These are phyloP conservation scores for Globisporangium carolinianum DNA, from an alignment of 352 stramenopile species.

Conservation along the genomic window DNA sequence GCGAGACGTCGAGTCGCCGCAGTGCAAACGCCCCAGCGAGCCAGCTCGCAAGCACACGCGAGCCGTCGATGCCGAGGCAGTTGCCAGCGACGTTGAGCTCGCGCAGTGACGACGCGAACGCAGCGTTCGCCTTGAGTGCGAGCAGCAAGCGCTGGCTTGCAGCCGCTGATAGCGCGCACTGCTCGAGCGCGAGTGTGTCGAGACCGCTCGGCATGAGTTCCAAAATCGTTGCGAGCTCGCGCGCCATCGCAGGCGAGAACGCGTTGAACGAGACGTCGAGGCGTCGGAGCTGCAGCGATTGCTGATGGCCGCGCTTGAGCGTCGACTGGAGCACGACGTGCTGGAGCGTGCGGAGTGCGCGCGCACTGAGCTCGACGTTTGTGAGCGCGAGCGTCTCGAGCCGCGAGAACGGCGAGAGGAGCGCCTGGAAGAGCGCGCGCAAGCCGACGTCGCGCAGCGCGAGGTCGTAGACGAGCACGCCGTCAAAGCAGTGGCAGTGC, in stretches of 20 bases:
- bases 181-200: conserved; percentile 51
- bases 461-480: conserved; percentile 45
- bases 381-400: conserved; percentile 38
- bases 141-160: conserved; percentile 31
- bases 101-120: conserved; percentile 35
- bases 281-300: conserved; percentile 22
- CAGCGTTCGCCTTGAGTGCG: conserved; percentile 36
- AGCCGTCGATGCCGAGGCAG: conserved; percentile 37
- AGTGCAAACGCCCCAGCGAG: conserved; percentile 50
- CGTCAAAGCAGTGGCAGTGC: conserved; percentile 30
- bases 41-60: conserved; percentile 37
- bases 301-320: conserved; percentile 23
- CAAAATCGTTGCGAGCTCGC: conserved; percentile 37
- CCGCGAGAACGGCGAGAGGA: conserved; percentile 27
- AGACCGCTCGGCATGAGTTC: conserved; percentile 39
- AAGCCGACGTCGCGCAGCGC: conserved; percentile 31
- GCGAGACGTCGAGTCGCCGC: conserved; percentile 49
- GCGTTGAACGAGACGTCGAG: conserved; percentile 67
- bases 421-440: conserved; percentile 40
- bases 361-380: conserved; percentile 34
- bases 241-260: conserved; percentile 43
- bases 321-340: conserved; percentile 48
- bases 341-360: conserved; percentile 38
- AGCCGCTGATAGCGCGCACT: conserved; percentile 28
- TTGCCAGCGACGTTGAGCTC: conserved; percentile 68